Evolutionary conservation across 768 basidiomycete genomes (phyloP).

Genomic region (Galerina marginata): DNA sequence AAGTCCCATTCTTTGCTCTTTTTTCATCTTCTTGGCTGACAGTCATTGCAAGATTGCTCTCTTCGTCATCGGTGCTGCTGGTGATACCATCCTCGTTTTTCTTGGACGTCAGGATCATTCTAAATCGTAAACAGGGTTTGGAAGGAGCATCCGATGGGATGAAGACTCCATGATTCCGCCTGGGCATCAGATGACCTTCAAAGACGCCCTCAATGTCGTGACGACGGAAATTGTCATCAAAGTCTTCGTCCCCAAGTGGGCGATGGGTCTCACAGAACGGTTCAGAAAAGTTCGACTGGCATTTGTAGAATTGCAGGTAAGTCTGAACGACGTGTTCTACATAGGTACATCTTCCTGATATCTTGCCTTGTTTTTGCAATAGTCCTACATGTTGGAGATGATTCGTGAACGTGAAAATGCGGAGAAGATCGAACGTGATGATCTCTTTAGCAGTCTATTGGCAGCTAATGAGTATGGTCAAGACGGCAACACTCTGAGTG

Average conservation of each 20-base stretch:
- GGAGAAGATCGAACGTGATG: constrained; percentile 46
- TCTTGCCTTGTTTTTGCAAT: background rate
- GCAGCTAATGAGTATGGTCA: constrained; percentile 50
- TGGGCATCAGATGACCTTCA: constrained; percentile 54
- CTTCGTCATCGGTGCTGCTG: constrained; percentile 60
- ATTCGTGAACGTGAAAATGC: constrained; percentile 45
- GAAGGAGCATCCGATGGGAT: constrained; percentile 53
- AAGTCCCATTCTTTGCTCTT: constrained; percentile 13
- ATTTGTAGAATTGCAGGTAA: constrained; percentile 51
- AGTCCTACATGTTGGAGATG: constrained; percentile 58
- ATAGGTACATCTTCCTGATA: too few species aligned
- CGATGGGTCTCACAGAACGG: constrained; percentile 40
- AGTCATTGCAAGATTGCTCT: constrained; percentile 51
- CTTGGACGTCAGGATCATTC: too few species aligned
- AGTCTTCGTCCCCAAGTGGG: constrained; percentile 45
- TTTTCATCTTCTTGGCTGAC: constrained; percentile 12
- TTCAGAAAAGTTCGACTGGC: constrained; percentile 38
- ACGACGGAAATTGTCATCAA: constrained; percentile 42
- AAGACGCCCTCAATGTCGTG: constrained; percentile 50
- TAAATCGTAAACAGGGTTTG: constrained; percentile 47
- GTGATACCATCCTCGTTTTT: constrained; percentile 24
- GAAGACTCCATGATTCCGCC: constrained; percentile 42
- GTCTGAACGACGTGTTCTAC: too few species aligned
- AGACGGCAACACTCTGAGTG: constrained; percentile 38
- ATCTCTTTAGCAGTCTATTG: constrained; percentile 58